Conservation (phyloP, 2,329 filamentous ascomycete species). For the Tolypocladium cylindrosporum region DNA sequence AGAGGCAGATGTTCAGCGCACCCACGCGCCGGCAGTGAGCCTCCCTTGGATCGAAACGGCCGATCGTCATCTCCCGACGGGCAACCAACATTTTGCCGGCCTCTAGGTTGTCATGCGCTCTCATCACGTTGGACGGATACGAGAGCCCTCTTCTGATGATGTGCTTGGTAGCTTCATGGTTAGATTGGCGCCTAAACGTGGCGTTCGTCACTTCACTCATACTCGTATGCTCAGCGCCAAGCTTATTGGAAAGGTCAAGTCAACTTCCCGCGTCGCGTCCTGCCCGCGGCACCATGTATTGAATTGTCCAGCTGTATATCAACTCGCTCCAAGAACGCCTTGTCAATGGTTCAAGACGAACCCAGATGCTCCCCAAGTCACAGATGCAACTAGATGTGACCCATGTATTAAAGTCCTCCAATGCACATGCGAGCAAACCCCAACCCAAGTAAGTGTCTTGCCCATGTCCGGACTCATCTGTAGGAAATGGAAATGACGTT, state of each 20-base stretch:
- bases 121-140: no score
- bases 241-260: background rate
- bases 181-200: no score
- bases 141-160: no score
- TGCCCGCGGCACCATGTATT: constrained; percentile 1
- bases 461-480: background rate
- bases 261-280: background rate
- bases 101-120: background rate
- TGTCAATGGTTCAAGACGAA: background rate
- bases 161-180: no score
- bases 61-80: background rate
- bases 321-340: background rate
- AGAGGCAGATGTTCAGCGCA: background rate
- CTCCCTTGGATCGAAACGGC: background rate
- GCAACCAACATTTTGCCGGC: no score
- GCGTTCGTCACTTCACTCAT: background rate
- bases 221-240: background rate
- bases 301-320: background rate
- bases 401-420: background rate
- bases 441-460: background rate
- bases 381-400: background rate
- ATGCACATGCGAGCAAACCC: background rate
- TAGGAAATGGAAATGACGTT: background rate
- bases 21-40: background rate
- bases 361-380: background rate